Percentiles rank a stretch among this genome's conserved stretches.
Evolutionary conservation across 1,284 basidiomycete species (phyloP).

Genomic region (Ceratobasidium sp.): DNA sequence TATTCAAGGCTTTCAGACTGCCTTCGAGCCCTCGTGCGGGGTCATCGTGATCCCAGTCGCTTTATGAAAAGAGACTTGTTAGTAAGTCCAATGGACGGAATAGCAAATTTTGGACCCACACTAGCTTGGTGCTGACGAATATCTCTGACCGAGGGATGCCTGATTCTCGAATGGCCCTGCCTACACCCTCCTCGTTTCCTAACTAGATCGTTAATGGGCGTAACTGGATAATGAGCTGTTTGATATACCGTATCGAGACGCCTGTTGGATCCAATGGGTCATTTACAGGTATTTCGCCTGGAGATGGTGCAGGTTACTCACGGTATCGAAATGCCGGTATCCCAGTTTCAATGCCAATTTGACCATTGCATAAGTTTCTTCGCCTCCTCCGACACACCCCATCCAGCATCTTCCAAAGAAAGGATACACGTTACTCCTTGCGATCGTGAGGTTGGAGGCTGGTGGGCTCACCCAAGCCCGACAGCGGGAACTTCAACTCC

Average conservation of each 20-base stretch:
- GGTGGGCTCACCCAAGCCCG: conserved; percentile 50
- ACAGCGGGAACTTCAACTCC: conserved; percentile 55
- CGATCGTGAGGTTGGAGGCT: background rate
- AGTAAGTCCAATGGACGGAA: background rate
- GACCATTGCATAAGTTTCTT: conserved; percentile 52
- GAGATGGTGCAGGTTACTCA: background rate
- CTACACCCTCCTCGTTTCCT: conserved; percentile 59
- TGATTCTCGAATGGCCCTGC: conserved; percentile 60
- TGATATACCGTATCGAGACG: conserved; percentile 32
- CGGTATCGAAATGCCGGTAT: conserved; percentile 47
- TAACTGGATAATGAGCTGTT: background rate
- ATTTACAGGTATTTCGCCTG: background rate
- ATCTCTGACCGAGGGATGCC: conserved; percentile 62
- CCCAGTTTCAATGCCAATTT: conserved; percentile 49
- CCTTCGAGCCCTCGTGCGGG: conserved; percentile 60
- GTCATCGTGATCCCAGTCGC: conserved; percentile 58
- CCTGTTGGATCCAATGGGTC: background rate
- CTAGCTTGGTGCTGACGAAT: conserved; percentile 60
- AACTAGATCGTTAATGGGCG: background rate
- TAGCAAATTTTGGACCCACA: conserved; percentile 27
- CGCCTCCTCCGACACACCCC: conserved; percentile 49
- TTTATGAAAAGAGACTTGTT: conserved; percentile 53
- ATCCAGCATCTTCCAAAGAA: conserved; percentile 51
- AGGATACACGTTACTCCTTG: background rate
- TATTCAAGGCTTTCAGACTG: conserved; percentile 61